Percentiles rank a stretch among this genome's conserved stretches.
Evolutionary conservation across 352 stramenopile genomes (phyloP).

Genomic region (Saprolegnia diclina): DNA sequence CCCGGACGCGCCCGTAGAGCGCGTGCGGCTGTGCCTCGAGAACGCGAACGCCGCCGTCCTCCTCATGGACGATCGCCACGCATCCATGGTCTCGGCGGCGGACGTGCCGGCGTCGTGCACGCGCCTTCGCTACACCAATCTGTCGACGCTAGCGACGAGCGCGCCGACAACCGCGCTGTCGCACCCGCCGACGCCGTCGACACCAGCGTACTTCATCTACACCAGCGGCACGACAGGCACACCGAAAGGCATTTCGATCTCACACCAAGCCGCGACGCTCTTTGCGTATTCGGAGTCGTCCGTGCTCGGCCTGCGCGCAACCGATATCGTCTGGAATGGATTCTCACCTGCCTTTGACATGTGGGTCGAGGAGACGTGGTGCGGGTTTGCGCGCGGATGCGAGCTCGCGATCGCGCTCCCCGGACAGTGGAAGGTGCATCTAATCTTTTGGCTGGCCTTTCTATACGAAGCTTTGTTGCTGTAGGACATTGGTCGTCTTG

Average conservation of each 20-base stretch:
- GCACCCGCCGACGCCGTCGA: background rate
- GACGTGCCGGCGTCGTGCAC: background rate
- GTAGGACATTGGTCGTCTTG: background rate
- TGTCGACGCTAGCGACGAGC: background rate
- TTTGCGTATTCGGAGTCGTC: slow-evolving; percentile 4
- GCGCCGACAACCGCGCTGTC: background rate
- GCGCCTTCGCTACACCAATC: background rate
- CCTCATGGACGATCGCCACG: slow-evolving; percentile 9
- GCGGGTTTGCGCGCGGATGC: slow-evolving; percentile 1
- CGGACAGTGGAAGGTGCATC: background rate
- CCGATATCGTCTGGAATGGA: slow-evolving; percentile 2
- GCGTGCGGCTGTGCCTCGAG: background rate
- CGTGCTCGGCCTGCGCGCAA: background rate
- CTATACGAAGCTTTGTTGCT: background rate
- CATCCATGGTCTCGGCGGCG: background rate
- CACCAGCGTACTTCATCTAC: slow-evolving; percentile 16
- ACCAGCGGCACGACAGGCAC: slow-evolving; percentile 15
- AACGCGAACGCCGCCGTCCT: background rate
- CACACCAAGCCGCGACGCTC: background rate
- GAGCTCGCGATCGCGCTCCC: background rate
- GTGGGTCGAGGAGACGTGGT: slow-evolving; percentile 19
- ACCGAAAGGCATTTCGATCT: slow-evolving; percentile 14
- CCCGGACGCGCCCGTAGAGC: slow-evolving; percentile 11
- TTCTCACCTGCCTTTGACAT: slow-evolving; percentile 15
- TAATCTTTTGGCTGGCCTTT: background rate